These are phyloP conservation scores for Globisporangium rhizosaccharum DNA, from an alignment of 352 stramenopile genomes.

Conservation along the genomic window DNA sequence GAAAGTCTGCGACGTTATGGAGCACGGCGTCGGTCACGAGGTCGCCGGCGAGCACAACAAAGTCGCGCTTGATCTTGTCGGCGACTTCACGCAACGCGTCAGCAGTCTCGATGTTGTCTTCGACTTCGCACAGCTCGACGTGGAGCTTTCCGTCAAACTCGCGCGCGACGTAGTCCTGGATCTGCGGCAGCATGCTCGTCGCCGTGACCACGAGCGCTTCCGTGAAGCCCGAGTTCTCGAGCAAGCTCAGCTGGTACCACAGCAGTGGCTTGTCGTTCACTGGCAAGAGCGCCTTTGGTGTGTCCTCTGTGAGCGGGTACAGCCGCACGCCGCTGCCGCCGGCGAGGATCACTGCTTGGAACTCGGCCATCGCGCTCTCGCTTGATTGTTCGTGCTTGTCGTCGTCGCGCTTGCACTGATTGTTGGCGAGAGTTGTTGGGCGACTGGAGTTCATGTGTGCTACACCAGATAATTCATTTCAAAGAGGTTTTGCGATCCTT, in stretches of 20 bases:
- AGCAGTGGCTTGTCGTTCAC: constrained; percentile 64
- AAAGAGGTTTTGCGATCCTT: too few species aligned
- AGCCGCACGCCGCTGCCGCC: constrained; percentile 73
- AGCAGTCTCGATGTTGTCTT: constrained; percentile 67
- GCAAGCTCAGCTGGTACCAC: constrained; percentile 79
- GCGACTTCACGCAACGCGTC: constrained; percentile 65
- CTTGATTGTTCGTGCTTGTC: background rate
- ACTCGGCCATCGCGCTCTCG: constrained; percentile 52
- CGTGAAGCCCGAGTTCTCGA: constrained; percentile 74
- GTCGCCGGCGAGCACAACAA: constrained; percentile 77
- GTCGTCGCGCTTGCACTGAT: background rate
- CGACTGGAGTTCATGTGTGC: too few species aligned
- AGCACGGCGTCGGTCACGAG: constrained; percentile 75
- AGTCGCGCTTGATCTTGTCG: constrained; percentile 77
- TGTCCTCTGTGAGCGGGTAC: constrained; percentile 76
- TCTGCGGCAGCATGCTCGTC: constrained; percentile 43
- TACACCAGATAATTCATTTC: too few species aligned
- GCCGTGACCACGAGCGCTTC: constrained; percentile 71
- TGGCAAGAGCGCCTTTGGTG: constrained; percentile 61
- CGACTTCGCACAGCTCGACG: constrained; percentile 66
- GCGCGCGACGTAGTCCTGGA: constrained; percentile 75
- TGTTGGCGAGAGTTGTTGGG: background rate
- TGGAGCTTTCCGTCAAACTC: constrained; percentile 81
- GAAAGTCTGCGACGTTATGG: constrained; percentile 76
- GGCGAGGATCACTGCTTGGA: constrained; percentile 80